phyloP scores from a whole-genome alignment of 768 basidiomycete genomes.

The Phylloporus rhodoxanthus region DNA sequence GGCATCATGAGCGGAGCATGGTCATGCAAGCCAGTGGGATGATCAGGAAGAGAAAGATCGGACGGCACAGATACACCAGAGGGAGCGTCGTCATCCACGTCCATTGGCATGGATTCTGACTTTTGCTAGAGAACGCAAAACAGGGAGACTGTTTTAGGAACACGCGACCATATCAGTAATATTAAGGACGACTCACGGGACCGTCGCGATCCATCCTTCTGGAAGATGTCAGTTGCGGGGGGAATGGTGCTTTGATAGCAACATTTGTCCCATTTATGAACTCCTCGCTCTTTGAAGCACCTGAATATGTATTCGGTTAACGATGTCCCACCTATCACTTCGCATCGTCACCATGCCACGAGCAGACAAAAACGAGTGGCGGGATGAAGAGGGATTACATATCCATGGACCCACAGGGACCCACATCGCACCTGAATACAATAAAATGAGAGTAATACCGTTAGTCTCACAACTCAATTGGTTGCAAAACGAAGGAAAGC shows the following conservation, averaged over 20 bases:
- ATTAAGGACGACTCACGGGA: constrained; percentile 11
- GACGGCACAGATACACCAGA: not conserved
- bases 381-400: not conserved
- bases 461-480: not conserved
- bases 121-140: constrained; percentile 5
- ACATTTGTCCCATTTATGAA: constrained; percentile 15
- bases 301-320: constrained; percentile 4
- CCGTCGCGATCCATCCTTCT: constrained; percentile 12
- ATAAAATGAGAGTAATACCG: constrained; percentile 2
- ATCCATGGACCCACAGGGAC: constrained; percentile 20
- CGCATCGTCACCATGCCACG: constrained; percentile 10
- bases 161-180: not conserved
- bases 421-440: constrained; percentile 18
- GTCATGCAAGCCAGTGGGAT: not conserved
- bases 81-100: constrained; percentile 8
- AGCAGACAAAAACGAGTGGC: constrained; percentile 13
- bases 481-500: not conserved
- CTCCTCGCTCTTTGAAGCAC: not conserved
- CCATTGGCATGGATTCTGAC: constrained; percentile 6
- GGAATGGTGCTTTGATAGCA: not conserved
- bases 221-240: not conserved
- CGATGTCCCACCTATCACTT: not conserved
- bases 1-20: not conserved
- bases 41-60: not conserved
- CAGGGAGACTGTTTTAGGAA: not conserved